Percentiles rank a stretch among this genome's conserved stretches.
phyloP scores from a whole-genome alignment of 2,329 filamentous ascomycete species.

The Colletotrichum noveboracense region DNA sequence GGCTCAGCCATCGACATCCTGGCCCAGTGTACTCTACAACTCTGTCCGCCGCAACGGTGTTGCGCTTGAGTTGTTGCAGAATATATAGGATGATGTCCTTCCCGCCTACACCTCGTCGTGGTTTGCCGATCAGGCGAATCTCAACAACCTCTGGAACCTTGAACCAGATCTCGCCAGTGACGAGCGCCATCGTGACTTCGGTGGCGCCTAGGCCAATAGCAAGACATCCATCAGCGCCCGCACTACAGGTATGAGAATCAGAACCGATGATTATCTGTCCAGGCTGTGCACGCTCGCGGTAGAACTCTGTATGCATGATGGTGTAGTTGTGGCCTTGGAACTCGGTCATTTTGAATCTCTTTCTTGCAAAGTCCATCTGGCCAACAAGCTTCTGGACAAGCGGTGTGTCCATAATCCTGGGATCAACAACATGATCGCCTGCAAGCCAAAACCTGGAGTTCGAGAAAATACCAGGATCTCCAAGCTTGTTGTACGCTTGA shows the following conservation, averaged over 20 bases:
- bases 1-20: slow-evolving; percentile 34
- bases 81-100: slow-evolving; percentile 45
- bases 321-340: slow-evolving; percentile 41
- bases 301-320: slow-evolving; percentile 46
- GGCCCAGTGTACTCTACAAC: slow-evolving; percentile 43
- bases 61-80: slow-evolving; percentile 39
- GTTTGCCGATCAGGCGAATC: slow-evolving; percentile 36
- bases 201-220: slow-evolving; percentile 42
- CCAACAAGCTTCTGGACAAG: slow-evolving; percentile 4
- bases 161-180: slow-evolving; percentile 45
- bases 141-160: slow-evolving; percentile 40
- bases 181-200: slow-evolving; percentile 40
- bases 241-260: slow-evolving; percentile 43
- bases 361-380: slow-evolving; percentile 6
- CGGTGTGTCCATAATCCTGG: slow-evolving; percentile 24
- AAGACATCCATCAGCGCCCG: slow-evolving; percentile 38
- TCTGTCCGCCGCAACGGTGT: slow-evolving; percentile 42
- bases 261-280: slow-evolving; percentile 42
- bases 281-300: slow-evolving; percentile 39
- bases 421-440: slow-evolving; percentile 53
- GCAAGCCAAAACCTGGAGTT: slow-evolving; percentile 47
- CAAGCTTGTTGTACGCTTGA: slow-evolving; percentile 10
- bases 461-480: slow-evolving; percentile 2
- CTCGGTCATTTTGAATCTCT: slow-evolving; percentile 13
- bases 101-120: slow-evolving; percentile 36